Base-by-base conservation (phyloP, 441 rosid genomes). In the Euphorbia schlechtendalii region DNA sequence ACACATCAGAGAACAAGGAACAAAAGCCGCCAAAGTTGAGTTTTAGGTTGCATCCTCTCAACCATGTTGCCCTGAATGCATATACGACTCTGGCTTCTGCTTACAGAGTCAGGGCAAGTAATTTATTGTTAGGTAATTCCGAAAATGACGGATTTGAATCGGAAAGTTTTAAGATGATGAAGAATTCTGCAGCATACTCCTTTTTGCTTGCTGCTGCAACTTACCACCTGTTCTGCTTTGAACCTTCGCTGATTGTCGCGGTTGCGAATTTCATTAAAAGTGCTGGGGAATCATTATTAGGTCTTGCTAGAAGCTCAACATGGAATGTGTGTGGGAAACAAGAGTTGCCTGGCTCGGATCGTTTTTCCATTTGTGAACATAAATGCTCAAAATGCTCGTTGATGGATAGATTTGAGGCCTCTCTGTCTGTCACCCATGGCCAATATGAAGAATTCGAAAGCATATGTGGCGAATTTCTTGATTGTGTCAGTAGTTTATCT, bases 11-110 rank as follows among this genome's bases (percentile, higher is more conserved):
- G 30, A 58, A 22, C 3, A 54, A 69, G 24, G 67, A 45, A 54
- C 73, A 43, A 61, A 66, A 66, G 63, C n/a, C 59, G 34, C 66
- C n/a, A n/a, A n/a, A 61, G 69, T 68, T 69, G 64, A 78, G 40
- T 61, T 64, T 71, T 67, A 73, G 59, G 80, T 68, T 85, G 66
- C 83, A 85, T 75, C 88, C 92, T 8, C 74, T 77, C 65, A 82
- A 91, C 74, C 81, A 83, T 71, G 71, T 75, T 9, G 76, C 94
- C 65, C 66, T 91, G 17, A 78, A 78, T 64, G 81, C 84, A 24
- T 85, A 85, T 73, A 85, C 74, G 12, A 75, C 84, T 10, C 80
- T 91, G 6, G 82, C 85, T 74, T 85, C 90, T 34, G 87, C 85
- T 18, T 86, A 88, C 74, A 82, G 73, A 76, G 65, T 80, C 65